phyloP scores from a whole-genome alignment of 139 green algal species.

The Haematococcus lacustris region DNA sequence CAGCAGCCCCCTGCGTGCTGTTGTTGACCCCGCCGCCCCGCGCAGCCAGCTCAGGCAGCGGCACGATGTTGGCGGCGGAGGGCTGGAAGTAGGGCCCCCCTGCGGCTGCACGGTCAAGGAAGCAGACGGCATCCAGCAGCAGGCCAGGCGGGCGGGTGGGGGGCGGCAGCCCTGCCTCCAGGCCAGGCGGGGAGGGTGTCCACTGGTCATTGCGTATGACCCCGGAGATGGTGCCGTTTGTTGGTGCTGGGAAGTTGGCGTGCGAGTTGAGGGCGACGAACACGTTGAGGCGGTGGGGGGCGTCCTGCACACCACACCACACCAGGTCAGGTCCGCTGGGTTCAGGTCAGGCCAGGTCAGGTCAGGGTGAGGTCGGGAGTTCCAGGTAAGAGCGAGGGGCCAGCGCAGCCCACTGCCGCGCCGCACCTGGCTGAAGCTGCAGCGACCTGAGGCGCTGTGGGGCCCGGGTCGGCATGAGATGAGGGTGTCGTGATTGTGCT shows the following conservation, averaged over 20 bases:
- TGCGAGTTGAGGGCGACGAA: conserved; percentile 5
- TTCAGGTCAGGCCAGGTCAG: neutral
- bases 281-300: neutral
- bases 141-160: too few relatives aligned
- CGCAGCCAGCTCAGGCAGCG: too few relatives aligned
- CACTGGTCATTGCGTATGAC: neutral
- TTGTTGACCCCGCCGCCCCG: too few relatives aligned
- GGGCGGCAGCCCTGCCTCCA: too few relatives aligned
- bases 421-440: neutral
- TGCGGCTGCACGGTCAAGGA: too few relatives aligned
- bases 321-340: neutral
- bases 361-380: neutral
- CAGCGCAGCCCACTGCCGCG: too few relatives aligned
- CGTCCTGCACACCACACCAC: neutral
- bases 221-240: conserved; percentile 6
- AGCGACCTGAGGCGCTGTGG: neutral
- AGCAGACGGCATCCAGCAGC: too few relatives aligned
- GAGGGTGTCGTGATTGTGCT: conserved; percentile 9
- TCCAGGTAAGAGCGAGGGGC: too few relatives aligned
- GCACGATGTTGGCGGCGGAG: too few relatives aligned
- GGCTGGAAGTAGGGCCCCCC: too few relatives aligned
- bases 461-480: neutral
- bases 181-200: too few relatives aligned
- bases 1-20: too few relatives aligned
- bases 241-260: conserved; percentile 2